Evolutionary conservation across 164 flowering plant species (phyloP), one percentile per base, ranked within the genome.

Genomic region (Dillenia turbinata): DNA sequence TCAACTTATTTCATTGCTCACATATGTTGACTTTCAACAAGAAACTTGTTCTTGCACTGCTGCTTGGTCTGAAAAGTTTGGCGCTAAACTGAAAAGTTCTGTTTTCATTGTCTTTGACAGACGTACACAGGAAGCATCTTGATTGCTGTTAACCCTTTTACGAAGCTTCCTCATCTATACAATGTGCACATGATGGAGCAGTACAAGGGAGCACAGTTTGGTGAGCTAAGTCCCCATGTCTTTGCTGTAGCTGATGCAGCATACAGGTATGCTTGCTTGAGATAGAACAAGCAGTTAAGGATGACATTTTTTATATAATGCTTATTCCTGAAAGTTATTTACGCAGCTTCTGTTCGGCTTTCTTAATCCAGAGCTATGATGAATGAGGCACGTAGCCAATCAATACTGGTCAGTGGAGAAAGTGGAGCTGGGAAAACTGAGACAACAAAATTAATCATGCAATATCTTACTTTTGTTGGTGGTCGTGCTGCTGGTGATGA

Each of bases 391-490:
- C 69, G 71, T 55, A 90, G 97, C 61, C 99, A 95, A 72, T 95
- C 99, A 46, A 95, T 95, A 67, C 67, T 95, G 60, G 99, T 95
- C 52, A 95, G 99, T 78, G 99, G 99, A 64, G 99, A 95, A 80
- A 95, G 99, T 82, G 99, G 99, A 47, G 99, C 99, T 51, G 99
- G 99, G 19, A 95, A 95, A 73, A 95, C 99, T n/a, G 99, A 95
- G 84, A 92, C 99, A 33, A 95, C 99, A 49, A 95, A 95, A 73
- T 59, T 95, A 71, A 92, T 95, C 40, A 92, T 95, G 99, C 96
- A 88, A 71, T 95, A 95, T 77, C 89, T 95, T 46, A 88, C 99
- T 33, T 85, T 61, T 77, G 96, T 92, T 72, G 99, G 99, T 70
- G 99, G 99, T 11, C 96, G 96, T 46, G 86, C 89, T 72, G 80